These are phyloP conservation scores for Neurospora tetraspora DNA, from an alignment of 495 filamentous ascomycete species.

Conservation along the genomic window DNA sequence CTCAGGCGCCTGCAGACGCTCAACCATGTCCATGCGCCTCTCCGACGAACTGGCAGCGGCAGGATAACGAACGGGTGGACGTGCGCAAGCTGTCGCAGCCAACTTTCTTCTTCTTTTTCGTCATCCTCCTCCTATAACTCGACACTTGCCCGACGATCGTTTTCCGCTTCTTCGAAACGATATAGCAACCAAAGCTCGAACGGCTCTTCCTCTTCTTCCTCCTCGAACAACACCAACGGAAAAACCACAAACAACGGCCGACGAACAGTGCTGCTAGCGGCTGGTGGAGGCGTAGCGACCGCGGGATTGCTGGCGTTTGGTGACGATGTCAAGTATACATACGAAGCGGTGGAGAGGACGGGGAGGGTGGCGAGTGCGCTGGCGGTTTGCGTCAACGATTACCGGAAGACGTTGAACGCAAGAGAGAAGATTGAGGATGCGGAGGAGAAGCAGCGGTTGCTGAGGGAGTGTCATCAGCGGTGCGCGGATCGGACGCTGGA, in stretches of 20 bases:
- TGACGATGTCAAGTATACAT: slow-evolving; percentile 63
- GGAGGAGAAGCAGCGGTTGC: slow-evolving; percentile 50
- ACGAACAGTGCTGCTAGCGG: slow-evolving; percentile 15
- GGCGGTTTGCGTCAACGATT: slow-evolving; percentile 85
- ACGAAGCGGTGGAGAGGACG: slow-evolving; percentile 64
- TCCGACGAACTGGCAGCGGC: slow-evolving; percentile 10
- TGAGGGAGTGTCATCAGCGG: slow-evolving; percentile 82
- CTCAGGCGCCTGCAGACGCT: not conserved
- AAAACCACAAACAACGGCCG: slow-evolving; percentile 5
- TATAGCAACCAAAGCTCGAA: slow-evolving; percentile 15
- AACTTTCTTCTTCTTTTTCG: not conserved
- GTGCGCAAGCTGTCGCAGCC: slow-evolving; percentile 34
- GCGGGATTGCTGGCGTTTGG: slow-evolving; percentile 54
- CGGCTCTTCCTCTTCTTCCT: slow-evolving; percentile 3
- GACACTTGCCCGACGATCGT: slow-evolving; percentile 15
- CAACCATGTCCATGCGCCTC: slow-evolving; percentile 12
- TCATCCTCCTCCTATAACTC: not conserved
- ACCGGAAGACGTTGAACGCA: slow-evolving; percentile 68
- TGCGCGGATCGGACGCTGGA: slow-evolving; percentile 76
- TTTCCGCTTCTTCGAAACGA: slow-evolving; percentile 6
- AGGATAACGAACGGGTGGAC: slow-evolving; percentile 21
- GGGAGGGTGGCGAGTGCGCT: slow-evolving; percentile 70
- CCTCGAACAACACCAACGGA: not conserved
- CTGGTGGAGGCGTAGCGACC: slow-evolving; percentile 42
- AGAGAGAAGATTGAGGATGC: slow-evolving; percentile 42